Conservation (phyloP, 2,329 filamentous ascomycete genomes). For the Talaromyces sp. region DNA sequence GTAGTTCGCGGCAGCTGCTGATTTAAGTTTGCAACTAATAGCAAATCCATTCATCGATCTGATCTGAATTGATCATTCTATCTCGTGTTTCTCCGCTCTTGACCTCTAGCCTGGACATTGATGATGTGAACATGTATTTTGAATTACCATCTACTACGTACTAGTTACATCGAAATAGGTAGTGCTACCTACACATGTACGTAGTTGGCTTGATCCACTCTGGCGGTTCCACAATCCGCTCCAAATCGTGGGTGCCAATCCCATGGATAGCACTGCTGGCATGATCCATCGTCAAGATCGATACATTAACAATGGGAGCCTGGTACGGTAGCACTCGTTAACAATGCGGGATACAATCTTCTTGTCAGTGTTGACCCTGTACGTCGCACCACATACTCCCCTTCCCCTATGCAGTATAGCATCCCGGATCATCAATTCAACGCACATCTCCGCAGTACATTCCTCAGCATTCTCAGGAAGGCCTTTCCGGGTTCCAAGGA, state of each 20-base stretch:
- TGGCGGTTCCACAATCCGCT: constrained; percentile 6
- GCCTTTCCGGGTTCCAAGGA: background rate
- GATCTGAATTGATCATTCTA: background rate
- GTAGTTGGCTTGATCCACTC: background rate
- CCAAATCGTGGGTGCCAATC: constrained; percentile 11
- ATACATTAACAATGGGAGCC: background rate
- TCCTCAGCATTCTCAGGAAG: constrained; percentile 3
- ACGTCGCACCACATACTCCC: background rate
- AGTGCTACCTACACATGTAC: constrained; percentile 6
- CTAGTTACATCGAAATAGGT: background rate
- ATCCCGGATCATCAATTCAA: background rate
- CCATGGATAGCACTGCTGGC: background rate
- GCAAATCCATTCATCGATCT: background rate
- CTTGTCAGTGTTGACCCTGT: background rate
- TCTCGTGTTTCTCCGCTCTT: background rate
- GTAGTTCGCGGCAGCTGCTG: background rate
- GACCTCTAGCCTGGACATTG: background rate
- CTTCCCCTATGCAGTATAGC: background rate
- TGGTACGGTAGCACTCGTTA: background rate
- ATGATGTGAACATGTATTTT: background rate
- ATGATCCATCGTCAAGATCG: constrained; percentile 3
- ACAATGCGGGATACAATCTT: background rate
- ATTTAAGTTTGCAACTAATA: background rate
- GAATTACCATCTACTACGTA: background rate
- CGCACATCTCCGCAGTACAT: background rate